Evolutionary conservation across 441 rosid genomes (phyloP).

Genomic region (Erodium chrysanthum): DNA sequence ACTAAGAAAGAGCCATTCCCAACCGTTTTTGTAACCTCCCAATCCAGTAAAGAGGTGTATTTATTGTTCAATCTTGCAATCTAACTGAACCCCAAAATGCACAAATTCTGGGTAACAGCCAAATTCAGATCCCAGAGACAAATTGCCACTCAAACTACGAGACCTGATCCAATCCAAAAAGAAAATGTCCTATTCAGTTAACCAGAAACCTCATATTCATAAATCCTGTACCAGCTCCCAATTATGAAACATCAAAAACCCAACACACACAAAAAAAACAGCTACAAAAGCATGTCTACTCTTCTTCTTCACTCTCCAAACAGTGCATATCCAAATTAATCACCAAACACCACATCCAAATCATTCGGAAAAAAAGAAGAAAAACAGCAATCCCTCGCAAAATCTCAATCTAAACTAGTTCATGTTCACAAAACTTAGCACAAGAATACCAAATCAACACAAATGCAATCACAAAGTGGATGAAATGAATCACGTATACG

Average conservation of each 20-base stretch:
- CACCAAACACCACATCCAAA: not conserved
- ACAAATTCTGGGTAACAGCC: not conserved
- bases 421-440: not conserved
- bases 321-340: not conserved
- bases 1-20: constrained; percentile 18
- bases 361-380: not conserved
- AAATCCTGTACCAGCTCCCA: not conserved
- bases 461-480: too few relatives aligned
- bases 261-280: not conserved
- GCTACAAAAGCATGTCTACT: not conserved
- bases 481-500: not conserved
- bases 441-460: not conserved
- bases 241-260: not conserved
- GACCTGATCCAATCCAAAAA: not conserved
- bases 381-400: not conserved
- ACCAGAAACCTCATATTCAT: not conserved
- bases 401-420: not conserved
- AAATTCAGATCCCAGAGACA: not conserved
- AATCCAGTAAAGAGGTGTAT: not conserved
- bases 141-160: not conserved
- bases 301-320: not conserved
- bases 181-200: not conserved
- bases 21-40: not conserved
- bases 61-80: not conserved
- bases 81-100: not conserved